Evolutionary conservation across 2,329 filamentous ascomycete species (phyloP), one percentile per base, ranked within the genome.

Genomic region (Cladosporium velox): DNA sequence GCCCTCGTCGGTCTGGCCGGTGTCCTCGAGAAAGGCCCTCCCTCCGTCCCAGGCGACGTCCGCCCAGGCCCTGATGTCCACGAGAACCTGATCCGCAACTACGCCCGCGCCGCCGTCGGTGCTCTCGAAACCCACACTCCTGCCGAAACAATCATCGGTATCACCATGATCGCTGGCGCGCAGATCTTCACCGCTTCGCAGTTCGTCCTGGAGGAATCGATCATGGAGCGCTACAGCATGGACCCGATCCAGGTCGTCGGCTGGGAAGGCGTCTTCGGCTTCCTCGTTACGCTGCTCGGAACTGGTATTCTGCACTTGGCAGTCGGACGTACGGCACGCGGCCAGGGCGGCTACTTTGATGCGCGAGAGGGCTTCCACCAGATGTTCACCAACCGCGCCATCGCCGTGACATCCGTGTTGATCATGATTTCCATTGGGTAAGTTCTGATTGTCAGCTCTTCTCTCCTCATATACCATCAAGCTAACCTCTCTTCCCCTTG

Each of bases 401-500:
- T 99, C 67, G 86, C 89, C 34, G 72, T 93, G 3, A 91, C 91
- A 26, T 96, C 92, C 70, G 64, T 98, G 8, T 79, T 96, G 66
- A 98, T 98, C 77, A 99, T 99, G 95, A 86, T 99, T 71, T 96
- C 92, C 74, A 99, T 99, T 73, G 94, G 94, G 91, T 96, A 87
- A 76, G 87, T 83, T 28, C 21, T 6, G 28, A 4, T 6, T 30
- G 4, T 6, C 28, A 30, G 12, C 12, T 60, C 35, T 59, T 64
- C n/a, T 47, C n/a, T 47, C 8, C 7, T n/a, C 41, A 21, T 6
- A 10, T 44, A 14, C 14, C 60, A 60, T n/a, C 18, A 10, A n/a
- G 28, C 57, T 30, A 55, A 38, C 24, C 52, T 47, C 24, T 44
- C 24, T 2, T 15, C 7, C 54, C 12, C 11, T 24, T 5, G 35